Evolutionary conservation across 2,329 filamentous ascomycete genomes (phyloP).

Genomic region (Fusarium nygamai): DNA sequence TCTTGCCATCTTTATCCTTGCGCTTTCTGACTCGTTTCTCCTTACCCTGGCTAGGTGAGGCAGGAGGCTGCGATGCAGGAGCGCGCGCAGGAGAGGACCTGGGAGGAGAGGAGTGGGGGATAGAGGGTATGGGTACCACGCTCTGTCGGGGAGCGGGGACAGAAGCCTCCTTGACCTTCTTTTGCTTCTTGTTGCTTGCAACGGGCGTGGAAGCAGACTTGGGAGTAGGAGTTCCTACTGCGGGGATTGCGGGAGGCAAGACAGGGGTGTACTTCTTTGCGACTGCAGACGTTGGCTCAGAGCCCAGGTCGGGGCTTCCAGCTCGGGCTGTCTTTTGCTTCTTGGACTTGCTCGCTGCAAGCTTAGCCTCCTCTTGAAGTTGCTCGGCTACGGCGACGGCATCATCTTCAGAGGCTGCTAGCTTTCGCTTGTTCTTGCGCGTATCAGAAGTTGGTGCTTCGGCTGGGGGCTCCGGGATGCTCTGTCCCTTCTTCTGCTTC

Average conservation of each 20-base stretch:
- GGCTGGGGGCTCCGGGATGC: neutral
- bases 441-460: slow-evolving; percentile 36
- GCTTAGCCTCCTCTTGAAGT: slow-evolving; percentile 47
- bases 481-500: slow-evolving; percentile 44
- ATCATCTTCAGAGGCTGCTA: slow-evolving; percentile 51
- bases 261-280: slow-evolving; percentile 49
- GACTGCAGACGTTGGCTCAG: slow-evolving; percentile 38
- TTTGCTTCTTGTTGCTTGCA: slow-evolving; percentile 43
- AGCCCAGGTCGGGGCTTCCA: slow-evolving; percentile 50
- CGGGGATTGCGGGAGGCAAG: slow-evolving; percentile 46
- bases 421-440: slow-evolving; percentile 52
- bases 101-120: slow-evolving; percentile 46
- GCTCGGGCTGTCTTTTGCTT: slow-evolving; percentile 50
- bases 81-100: slow-evolving; percentile 38
- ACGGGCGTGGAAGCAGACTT: slow-evolving; percentile 37
- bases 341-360: slow-evolving; percentile 54
- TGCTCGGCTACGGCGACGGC: slow-evolving; percentile 49
- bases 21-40: slow-evolving; percentile 46
- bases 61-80: slow-evolving; percentile 18
- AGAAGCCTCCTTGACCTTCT: slow-evolving; percentile 45
- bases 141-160: slow-evolving; percentile 44
- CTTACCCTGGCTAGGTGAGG: slow-evolving; percentile 40
- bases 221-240: slow-evolving; percentile 39
- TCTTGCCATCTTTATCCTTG: slow-evolving; percentile 43
- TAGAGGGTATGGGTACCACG: slow-evolving; percentile 48